phyloP scores from a whole-genome alignment of 805 yeast species.

The Pichia deserticola region DNA sequence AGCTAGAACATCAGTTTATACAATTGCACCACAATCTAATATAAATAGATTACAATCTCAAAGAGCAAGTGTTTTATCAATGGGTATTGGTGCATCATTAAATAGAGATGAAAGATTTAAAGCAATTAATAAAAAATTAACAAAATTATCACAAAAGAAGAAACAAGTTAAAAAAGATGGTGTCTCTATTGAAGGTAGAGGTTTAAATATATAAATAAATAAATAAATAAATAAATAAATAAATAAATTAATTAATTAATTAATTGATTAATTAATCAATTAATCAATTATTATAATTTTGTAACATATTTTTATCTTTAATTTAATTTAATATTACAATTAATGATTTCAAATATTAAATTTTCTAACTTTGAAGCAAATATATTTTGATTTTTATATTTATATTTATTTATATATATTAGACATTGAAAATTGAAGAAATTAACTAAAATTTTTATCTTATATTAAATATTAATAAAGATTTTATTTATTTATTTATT shows the following conservation, averaged over 20 bases:
- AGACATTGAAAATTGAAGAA: background rate
- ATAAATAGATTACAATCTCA: slow-evolving; percentile 39
- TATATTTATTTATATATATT: background rate
- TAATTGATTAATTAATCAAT: too few species aligned
- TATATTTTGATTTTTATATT: background rate
- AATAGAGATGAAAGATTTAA: slow-evolving; percentile 73
- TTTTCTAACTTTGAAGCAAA: background rate
- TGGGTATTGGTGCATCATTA: slow-evolving; percentile 45
- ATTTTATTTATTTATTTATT: background rate
- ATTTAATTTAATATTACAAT: too few species aligned
- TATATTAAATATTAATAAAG: background rate
- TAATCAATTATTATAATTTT: too few species aligned
- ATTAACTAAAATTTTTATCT: background rate
- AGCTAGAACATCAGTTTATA: slow-evolving; percentile 80
- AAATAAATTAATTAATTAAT: too few species aligned
- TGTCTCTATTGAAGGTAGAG: slow-evolving; percentile 73
- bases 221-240: background rate
- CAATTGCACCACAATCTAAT: slow-evolving; percentile 79
- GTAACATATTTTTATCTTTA: too few species aligned
- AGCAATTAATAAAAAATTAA: slow-evolving; percentile 58
- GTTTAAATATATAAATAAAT: slow-evolving; percentile 19
- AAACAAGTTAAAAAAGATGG: slow-evolving; percentile 56
- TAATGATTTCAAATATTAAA: too few species aligned
- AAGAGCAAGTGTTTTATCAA: slow-evolving; percentile 28
- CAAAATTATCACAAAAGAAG: slow-evolving; percentile 40